Conservation (phyloP, 768 basidiomycete species). For the Boletus insuetus region DNA sequence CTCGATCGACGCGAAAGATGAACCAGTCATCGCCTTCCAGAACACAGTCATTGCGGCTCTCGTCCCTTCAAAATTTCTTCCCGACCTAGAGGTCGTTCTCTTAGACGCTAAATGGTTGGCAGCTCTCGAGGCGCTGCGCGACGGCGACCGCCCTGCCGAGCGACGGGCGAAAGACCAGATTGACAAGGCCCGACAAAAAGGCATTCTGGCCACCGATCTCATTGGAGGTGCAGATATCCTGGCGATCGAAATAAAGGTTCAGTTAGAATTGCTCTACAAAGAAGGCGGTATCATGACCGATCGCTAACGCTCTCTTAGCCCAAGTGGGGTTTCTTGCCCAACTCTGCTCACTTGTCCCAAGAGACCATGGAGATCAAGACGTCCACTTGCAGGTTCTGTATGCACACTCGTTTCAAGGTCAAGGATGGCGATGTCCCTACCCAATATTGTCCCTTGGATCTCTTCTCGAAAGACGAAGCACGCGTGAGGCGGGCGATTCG, state of each 20-base stretch:
- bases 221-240: slow-evolving; percentile 57
- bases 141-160: slow-evolving; percentile 52
- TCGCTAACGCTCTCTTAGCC: slow-evolving; percentile 53
- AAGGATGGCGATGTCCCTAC: slow-evolving; percentile 33
- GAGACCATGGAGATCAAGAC: slow-evolving; percentile 59
- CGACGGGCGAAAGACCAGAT: slow-evolving; percentile 58
- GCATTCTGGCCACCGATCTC: slow-evolving; percentile 78
- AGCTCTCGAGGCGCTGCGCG: slow-evolving; percentile 43
- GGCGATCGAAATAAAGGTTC: slow-evolving; percentile 90
- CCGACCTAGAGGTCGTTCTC: slow-evolving; percentile 49
- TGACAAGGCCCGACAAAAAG: slow-evolving; percentile 53
- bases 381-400: slow-evolving; percentile 83
- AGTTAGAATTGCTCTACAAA: slow-evolving; percentile 4
- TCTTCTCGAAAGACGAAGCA: slow-evolving; percentile 69
- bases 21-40: slow-evolving; percentile 55
- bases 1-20: slow-evolving; percentile 36
- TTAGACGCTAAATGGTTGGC: slow-evolving; percentile 58
- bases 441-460: slow-evolving; percentile 84
- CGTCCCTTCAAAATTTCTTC: slow-evolving; percentile 59
- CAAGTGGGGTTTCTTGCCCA: slow-evolving; percentile 95
- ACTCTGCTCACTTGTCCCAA: slow-evolving; percentile 54
- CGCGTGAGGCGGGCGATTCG: slow-evolving; percentile 66
- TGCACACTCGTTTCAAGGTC: slow-evolving; percentile 67
- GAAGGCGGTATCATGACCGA: slow-evolving; percentile 1
- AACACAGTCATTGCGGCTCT: slow-evolving; percentile 59